Evolutionary conservation across 768 basidiomycete genomes (phyloP).

Genomic region (Obba rivulosa): DNA sequence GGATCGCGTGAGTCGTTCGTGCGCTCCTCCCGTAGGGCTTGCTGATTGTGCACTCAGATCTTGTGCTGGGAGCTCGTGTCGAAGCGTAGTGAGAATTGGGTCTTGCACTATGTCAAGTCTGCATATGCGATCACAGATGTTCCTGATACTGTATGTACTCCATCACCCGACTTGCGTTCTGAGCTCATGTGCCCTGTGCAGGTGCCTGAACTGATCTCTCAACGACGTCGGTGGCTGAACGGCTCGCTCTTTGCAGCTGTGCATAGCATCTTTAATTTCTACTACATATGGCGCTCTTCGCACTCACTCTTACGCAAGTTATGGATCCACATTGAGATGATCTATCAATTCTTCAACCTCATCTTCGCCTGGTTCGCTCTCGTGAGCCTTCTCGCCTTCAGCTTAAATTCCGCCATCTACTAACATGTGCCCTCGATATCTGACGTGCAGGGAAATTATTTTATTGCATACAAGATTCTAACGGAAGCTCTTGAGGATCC

Average conservation of each 20-base stretch:
- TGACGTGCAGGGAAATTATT: conserved; percentile 62
- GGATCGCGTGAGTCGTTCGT: conserved; percentile 53
- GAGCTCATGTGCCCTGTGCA: conserved; percentile 17
- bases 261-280: conserved; percentile 83
- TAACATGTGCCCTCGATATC: neutral
- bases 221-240: conserved; percentile 94
- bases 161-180: neutral
- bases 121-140: conserved; percentile 92
- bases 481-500: conserved; percentile 61
- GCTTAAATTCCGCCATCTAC: too few relatives aligned
- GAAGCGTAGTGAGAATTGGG: conserved; percentile 88
- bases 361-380: conserved; percentile 86
- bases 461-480: conserved; percentile 77
- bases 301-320: conserved; percentile 75
- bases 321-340: conserved; percentile 90
- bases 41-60: conserved; percentile 57
- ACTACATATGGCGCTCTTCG: conserved; percentile 84
- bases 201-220: conserved; percentile 91
- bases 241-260: conserved; percentile 92
- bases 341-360: conserved; percentile 82
- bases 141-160: conserved; percentile 64
- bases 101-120: conserved; percentile 93
- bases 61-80: conserved; percentile 97
- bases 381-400: conserved; percentile 34
- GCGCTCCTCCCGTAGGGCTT: too few relatives aligned